Conservation (phyloP, 371 early-diverging fungal genomes). For the Circinella umbellata region DNA sequence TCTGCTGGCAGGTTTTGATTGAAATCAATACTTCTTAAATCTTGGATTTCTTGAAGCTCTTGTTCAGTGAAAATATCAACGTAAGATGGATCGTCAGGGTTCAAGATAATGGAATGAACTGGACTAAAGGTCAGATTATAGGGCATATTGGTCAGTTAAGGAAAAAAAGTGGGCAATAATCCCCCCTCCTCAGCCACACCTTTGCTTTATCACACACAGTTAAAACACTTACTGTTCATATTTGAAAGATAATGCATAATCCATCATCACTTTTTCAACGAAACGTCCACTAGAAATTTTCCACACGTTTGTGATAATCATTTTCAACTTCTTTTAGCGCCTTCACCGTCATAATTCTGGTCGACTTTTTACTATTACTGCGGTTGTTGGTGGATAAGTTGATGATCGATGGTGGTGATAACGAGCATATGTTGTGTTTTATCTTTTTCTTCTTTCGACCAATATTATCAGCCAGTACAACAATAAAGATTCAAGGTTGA, state of each 20-base stretch:
- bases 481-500: too few species aligned
- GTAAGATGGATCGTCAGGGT: not conserved
- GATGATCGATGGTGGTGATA: not conserved
- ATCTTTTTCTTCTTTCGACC: not conserved
- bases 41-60: constrained; percentile 2
- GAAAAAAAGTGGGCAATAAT: not conserved
- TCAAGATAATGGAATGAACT: not conserved
- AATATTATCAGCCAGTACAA: too few species aligned
- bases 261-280: constrained; percentile 5
- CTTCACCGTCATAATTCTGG: not conserved
- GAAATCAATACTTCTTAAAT: constrained; percentile 1
- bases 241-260: not conserved
- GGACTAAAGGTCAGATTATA: not conserved
- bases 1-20: not conserved
- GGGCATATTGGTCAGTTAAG: not conserved
- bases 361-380: constrained; percentile 2
- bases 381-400: constrained; percentile 4
- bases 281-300: not conserved
- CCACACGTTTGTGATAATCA: not conserved
- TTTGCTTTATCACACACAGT: constrained; percentile 1
- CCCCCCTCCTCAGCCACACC: not conserved
- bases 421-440: not conserved
- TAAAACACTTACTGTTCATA: constrained; percentile 5
- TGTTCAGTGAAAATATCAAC: not conserved
- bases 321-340: constrained; percentile 4